These are phyloP conservation scores for Apophysomyces ossiformis DNA, from an alignment of 371 early-diverging fungal species.

Conservation along the genomic window DNA sequence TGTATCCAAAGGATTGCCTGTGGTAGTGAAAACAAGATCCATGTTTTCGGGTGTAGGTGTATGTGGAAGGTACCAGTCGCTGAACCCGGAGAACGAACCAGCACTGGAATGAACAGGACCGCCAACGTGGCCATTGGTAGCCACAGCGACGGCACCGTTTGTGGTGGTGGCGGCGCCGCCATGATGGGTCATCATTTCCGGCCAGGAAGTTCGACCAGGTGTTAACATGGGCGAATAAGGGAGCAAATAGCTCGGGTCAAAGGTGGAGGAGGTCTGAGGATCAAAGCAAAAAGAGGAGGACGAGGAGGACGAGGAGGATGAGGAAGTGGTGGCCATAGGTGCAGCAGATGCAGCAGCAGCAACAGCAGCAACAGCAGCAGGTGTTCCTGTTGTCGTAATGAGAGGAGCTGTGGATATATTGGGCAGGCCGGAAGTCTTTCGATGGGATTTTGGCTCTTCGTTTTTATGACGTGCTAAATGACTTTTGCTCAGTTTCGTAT, in stretches of 20 bases:
- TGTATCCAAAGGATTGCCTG: neutral
- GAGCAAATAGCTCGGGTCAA: neutral
- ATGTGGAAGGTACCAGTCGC: constrained; percentile 18
- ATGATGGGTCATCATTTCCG: neutral
- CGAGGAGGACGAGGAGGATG: neutral
- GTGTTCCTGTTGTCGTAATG: neutral
- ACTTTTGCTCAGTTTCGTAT: constrained; percentile 1
- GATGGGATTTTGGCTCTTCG: neutral
- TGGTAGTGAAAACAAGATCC: neutral
- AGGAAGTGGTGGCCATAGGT: neutral
- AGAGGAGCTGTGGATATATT: neutral
- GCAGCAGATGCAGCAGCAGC: constrained; percentile 2
- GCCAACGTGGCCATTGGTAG: neutral
- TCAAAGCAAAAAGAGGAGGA: constrained; percentile 2
- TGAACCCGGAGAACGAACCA: neutral
- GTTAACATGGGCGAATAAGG: constrained; percentile 6
- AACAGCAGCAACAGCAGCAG: constrained; percentile 6
- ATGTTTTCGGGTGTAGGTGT: constrained; percentile 3
- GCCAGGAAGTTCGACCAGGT: constrained; percentile 7
- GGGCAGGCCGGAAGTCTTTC: neutral
- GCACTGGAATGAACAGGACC: neutral
- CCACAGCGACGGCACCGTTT: neutral
- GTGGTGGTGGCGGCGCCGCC: neutral
- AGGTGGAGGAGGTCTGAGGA: neutral
- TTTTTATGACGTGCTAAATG: constrained; percentile 4